Evolutionary conservation across 371 early-diverging fungal genomes (phyloP).

Genomic region (Mucor lusitanicus): DNA sequence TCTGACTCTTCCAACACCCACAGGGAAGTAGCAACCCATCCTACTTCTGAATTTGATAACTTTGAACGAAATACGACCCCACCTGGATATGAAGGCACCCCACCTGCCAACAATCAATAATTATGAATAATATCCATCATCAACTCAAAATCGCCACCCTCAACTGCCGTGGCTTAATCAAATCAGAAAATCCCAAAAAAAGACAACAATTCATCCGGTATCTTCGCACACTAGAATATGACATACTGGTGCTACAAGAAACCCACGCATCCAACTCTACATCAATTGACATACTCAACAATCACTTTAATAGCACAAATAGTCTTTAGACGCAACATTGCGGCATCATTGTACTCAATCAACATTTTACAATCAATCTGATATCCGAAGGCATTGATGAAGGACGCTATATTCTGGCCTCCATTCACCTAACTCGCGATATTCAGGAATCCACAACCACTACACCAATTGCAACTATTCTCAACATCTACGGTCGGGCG

Average conservation of each 20-base stretch:
- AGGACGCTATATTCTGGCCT: neutral
- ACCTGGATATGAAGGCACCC: neutral
- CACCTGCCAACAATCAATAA: neutral
- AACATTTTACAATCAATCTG: neutral
- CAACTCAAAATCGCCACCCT: conserved; percentile 10
- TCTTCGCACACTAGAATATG: neutral
- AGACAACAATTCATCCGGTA: conserved; percentile 2
- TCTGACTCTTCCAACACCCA: too few species aligned
- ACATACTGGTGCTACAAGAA: conserved; percentile 12
- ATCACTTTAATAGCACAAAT: neutral
- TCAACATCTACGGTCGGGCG: neutral
- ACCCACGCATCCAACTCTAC: neutral
- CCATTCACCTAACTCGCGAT: neutral
- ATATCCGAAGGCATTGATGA: neutral
- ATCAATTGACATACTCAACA: neutral
- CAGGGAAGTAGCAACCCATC: too few species aligned
- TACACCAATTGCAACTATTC: neutral
- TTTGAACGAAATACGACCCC: neutral
- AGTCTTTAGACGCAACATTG: neutral
- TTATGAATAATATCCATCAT: neutral
- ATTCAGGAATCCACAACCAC: neutral
- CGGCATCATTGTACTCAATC: neutral
- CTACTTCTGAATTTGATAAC: neutral
- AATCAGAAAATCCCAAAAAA: neutral
- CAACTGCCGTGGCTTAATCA: conserved; percentile 18